A percentile compares a stretch with the other conserved stretches of the same genome.
These are phyloP conservation scores for Podaxis sp. DNA, from an alignment of 768 basidiomycete species.

Conservation along the genomic window DNA sequence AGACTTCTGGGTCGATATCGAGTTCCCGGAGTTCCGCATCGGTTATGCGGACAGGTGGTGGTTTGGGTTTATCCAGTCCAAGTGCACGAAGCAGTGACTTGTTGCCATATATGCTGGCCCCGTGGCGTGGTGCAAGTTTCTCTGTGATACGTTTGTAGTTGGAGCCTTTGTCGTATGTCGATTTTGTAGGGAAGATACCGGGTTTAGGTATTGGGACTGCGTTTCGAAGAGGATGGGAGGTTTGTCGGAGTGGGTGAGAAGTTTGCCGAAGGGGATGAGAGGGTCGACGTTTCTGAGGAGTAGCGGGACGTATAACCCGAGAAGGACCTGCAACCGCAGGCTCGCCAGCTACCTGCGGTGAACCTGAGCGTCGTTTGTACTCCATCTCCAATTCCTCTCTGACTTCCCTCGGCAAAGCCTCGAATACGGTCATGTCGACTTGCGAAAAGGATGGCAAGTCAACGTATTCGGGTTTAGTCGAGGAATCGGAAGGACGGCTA, in stretches of 20 bases:
- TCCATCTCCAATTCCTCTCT: constrained; percentile 67
- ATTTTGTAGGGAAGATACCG: constrained; percentile 31
- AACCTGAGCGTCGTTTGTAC: constrained; percentile 59
- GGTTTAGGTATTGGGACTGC: constrained; percentile 16
- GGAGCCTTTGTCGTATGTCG: constrained; percentile 30
- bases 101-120: constrained; percentile 33
- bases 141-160: constrained; percentile 57
- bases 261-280: constrained; percentile 10
- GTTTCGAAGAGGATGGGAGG: background rate
- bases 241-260: background rate
- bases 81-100: constrained; percentile 33
- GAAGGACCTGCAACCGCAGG: background rate
- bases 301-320: background rate
- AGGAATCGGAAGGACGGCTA: constrained; percentile 15
- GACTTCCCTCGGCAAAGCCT: constrained; percentile 69
- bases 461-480: constrained; percentile 24
- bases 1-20: constrained; percentile 64
- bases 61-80: constrained; percentile 29
- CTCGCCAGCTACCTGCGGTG: constrained; percentile 31
- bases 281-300: background rate
- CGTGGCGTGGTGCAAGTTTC: constrained; percentile 44
- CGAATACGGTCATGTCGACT: constrained; percentile 68
- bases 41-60: constrained; percentile 42
- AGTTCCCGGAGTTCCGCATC: constrained; percentile 61
- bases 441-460: constrained; percentile 75